phyloP scores from a whole-genome alignment of 1,284 basidiomycete species.

The Tilletia walkeri region DNA sequence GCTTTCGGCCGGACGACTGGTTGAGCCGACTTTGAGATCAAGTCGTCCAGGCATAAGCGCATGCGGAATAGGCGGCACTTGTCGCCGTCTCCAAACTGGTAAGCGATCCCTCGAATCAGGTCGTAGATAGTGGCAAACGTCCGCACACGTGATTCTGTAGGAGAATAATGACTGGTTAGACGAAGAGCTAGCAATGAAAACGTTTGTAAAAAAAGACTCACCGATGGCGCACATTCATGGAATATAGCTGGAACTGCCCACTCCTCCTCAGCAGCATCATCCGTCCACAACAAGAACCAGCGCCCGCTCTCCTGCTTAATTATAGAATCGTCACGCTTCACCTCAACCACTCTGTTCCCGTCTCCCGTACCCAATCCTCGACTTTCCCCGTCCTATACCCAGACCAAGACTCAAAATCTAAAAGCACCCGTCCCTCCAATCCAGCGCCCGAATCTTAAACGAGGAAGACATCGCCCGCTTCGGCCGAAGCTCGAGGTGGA shows the following conservation, averaged over 20 bases:
- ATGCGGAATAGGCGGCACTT: not conserved
- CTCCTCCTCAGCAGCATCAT: not conserved
- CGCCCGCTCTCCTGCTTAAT: not conserved
- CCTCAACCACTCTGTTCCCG: not conserved
- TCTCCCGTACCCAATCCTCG: not conserved
- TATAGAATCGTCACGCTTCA: not conserved
- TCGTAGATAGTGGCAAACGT: not conserved
- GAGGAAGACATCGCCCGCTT: not conserved
- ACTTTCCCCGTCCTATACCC: not conserved
- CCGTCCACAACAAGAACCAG: not conserved
- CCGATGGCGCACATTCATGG: not conserved
- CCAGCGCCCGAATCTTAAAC: not conserved
- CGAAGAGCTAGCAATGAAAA: no score
- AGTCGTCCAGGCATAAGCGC: not conserved
- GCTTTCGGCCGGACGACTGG: not conserved
- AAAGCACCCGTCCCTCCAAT: not conserved
- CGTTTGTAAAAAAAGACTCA: no score
- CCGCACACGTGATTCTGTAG: not conserved
- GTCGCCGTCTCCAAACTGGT: not conserved
- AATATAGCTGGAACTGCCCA: not conserved
- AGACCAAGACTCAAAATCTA: conserved; percentile 2
- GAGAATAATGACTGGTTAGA: not conserved
- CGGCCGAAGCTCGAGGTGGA: no score
- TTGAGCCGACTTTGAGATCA: not conserved
- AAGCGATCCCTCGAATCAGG: not conserved